phyloP scores from a whole-genome alignment of 306 rosid genomes.

The Alnus glutinosa region DNA sequence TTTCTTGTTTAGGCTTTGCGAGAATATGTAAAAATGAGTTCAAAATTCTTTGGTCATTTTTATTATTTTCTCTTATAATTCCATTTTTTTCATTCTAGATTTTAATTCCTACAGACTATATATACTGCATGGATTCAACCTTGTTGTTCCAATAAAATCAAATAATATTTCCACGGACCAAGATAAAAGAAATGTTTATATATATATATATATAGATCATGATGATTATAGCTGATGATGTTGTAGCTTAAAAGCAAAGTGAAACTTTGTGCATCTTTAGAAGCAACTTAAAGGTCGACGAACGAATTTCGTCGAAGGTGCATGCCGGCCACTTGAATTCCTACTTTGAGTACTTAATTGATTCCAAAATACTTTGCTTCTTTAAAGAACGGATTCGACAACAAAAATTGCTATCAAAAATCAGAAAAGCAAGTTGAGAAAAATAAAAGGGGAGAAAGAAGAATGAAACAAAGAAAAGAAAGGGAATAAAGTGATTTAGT shows the following conservation, averaged over 20 bases:
- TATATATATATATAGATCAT: too few species aligned
- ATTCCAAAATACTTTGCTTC: neutral
- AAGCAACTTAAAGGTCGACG: slow-evolving; percentile 2
- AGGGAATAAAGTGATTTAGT: neutral
- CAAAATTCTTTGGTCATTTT: neutral
- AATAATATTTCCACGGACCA: neutral
- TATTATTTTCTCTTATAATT: neutral
- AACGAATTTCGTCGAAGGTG: neutral
- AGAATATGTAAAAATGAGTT: slow-evolving; percentile 28
- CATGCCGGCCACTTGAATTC: neutral
- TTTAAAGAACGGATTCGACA: neutral
- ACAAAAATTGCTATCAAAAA: neutral
- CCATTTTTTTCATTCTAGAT: too few species aligned
- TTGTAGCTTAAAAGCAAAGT: slow-evolving; percentile 1
- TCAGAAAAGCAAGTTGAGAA: neutral
- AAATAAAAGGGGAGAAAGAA: neutral
- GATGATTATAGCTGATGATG: neutral
- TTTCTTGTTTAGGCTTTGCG: slow-evolving; percentile 3
- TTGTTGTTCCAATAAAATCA: neutral
- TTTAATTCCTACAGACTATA: too few species aligned
- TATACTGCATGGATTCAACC: neutral
- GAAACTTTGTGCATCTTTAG: neutral
- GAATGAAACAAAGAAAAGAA: neutral
- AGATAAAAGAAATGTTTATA: too few species aligned
- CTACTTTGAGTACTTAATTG: neutral